Base-by-base conservation (phyloP, 257 asterid species). In the Primulina eburnea region DNA sequence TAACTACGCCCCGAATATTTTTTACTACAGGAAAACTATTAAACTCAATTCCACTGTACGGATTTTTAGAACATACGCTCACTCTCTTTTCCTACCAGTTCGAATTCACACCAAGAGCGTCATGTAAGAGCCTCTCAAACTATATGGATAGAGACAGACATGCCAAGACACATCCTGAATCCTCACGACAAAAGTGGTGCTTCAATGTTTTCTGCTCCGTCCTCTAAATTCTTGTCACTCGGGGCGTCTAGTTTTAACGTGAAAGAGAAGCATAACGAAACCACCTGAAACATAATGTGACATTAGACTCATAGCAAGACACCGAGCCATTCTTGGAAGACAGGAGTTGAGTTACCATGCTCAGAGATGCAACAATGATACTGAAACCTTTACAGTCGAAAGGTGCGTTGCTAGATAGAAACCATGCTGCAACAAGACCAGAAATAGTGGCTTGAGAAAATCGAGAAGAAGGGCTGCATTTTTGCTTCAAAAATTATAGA, bases 321-420 rank as follows among this genome's bases (percentile, higher is more conserved):
- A 20, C 40, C 17, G 71, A 10, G 56, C 38, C 8, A 37, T 33
- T 58, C 30, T 18, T 18, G 29, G 60, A 16, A 14, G 14, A 5
- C 52, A 38, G 26, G 12, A 53, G 20, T 8, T 6, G 4, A 32
- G 67, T 82, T 88, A 88, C 97, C 85, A 88, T 82, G 84, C 94
- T 84, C 18, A 86, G 64, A 60, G 97, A 87, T 21, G 98, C 98
- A 56, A 89, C 75, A 35, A 93, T 74, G 71, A 93, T 85, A 69
- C 98, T 90, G 85, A 93, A 93, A 69, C 98, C 98, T 79, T 89
- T 93, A 73, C 97, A 93, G 76, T 90, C 32, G 81, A 93, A 93
- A 47, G 98, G 98, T 7, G 98, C 92, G n/a, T 86, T 69, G 64
- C 84, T 67, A 2, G 97, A 93, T 26, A 93, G 81, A 77, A 90